These are phyloP conservation scores for Leersia perrieri DNA, from an alignment of 176 grass and related monocot species.

Conservation along the genomic window DNA sequence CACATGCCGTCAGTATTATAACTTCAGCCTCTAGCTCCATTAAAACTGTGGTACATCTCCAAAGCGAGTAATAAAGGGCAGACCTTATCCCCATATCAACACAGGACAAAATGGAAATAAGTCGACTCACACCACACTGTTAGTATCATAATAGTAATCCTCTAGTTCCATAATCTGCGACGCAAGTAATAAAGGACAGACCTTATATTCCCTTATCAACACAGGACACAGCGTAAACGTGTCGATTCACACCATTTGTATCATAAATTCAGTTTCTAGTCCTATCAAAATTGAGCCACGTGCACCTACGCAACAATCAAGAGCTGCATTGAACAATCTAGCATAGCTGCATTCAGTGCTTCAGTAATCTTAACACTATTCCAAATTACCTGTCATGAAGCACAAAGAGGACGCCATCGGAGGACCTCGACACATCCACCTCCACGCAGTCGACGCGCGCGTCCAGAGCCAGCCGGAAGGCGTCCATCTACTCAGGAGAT, in stretches of 20 bases:
- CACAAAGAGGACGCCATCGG: slow-evolving; percentile 64
- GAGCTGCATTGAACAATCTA: background rate
- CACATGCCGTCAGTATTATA: background rate
- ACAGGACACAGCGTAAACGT: background rate
- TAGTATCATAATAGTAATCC: background rate
- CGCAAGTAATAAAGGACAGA: background rate
- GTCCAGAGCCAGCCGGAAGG: slow-evolving; percentile 64
- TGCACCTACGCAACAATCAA: background rate
- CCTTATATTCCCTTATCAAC: background rate
- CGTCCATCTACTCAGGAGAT: slow-evolving; percentile 55
- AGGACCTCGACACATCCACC: slow-evolving; percentile 78
- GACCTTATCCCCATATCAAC: background rate
- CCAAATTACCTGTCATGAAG: slow-evolving; percentile 82
- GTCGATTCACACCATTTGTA: background rate
- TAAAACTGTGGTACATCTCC: background rate
- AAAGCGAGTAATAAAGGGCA: background rate
- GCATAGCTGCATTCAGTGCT: background rate
- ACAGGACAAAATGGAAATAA: background rate
- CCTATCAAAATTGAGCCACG: background rate
- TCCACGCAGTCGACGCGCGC: slow-evolving; percentile 82
- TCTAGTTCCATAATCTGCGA: background rate
- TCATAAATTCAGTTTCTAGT: background rate
- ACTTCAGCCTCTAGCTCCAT: background rate
- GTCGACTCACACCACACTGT: background rate
- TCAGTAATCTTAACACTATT: background rate